A percentile compares a stretch with the other conserved stretches of the same genome.
Conservation (phyloP, 306 rosid species). For the Geum urbanum region DNA sequence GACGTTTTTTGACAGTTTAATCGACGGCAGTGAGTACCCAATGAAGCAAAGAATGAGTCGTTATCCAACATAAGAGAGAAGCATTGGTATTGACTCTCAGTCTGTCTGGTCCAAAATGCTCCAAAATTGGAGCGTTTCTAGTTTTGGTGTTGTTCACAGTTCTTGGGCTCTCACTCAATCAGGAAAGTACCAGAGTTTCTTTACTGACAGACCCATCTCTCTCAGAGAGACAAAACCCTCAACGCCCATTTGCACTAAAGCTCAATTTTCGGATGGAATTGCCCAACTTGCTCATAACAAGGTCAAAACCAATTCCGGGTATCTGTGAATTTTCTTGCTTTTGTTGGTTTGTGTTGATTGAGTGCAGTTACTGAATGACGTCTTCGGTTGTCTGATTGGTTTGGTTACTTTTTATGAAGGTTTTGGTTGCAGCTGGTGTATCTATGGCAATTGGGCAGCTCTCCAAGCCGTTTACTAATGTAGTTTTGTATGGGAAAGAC, state of each 20-base stretch:
- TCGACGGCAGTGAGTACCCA: not conserved
- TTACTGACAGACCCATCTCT: constrained; percentile 15
- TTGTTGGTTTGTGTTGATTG: constrained; percentile 9
- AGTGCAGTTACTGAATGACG: not conserved
- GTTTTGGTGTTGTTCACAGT: constrained; percentile 17
- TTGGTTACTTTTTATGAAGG: constrained; percentile 33
- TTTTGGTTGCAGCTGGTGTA: constrained; percentile 65
- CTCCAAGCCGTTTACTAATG: constrained; percentile 70
- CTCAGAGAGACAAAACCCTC: constrained; percentile 29
- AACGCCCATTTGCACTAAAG: constrained; percentile 32
- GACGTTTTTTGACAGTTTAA: not conserved
- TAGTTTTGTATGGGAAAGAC: constrained; percentile 57
- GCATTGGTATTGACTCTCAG: not conserved
- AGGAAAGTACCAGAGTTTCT: constrained; percentile 13
- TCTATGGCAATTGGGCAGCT: constrained; percentile 76
- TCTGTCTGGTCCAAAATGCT: not conserved
- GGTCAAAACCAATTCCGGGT: constrained; percentile 39
- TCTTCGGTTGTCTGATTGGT: not conserved
- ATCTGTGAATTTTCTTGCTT: not conserved
- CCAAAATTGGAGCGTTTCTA: constrained; percentile 35
- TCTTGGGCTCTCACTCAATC: constrained; percentile 12
- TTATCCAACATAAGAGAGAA: not conserved
- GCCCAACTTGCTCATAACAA: constrained; percentile 65
- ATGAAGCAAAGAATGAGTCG: not conserved
- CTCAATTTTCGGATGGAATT: constrained; percentile 44